A percentile compares a stretch with the other conserved stretches of the same genome.
Conservation (phyloP, 2,329 filamentous ascomycete genomes). For the Talaromyces sp. region DNA sequence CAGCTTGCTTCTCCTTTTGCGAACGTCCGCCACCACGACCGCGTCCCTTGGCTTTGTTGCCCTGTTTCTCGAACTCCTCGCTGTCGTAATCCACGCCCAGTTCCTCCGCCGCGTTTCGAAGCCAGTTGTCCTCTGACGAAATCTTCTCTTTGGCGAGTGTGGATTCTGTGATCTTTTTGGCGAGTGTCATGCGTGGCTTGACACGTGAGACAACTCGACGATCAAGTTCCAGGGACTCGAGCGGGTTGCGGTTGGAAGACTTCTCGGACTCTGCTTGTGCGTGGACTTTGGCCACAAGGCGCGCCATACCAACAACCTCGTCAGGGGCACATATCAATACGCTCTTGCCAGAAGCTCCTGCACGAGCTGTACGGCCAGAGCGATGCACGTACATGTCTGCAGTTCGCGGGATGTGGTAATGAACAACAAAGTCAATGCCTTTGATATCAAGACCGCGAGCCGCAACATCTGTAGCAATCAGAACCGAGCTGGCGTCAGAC, state of each 20-base stretch:
- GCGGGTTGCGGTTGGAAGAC: constrained; percentile 52
- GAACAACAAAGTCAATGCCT: constrained; percentile 79
- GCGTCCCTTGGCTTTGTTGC: constrained; percentile 59
- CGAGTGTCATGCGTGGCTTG: constrained; percentile 69
- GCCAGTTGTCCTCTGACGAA: constrained; percentile 76
- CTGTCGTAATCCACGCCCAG: constrained; percentile 90
- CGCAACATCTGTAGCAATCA: constrained; percentile 90
- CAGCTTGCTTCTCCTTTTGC: constrained; percentile 67
- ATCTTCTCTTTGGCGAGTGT: constrained; percentile 82
- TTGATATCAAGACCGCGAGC: constrained; percentile 91
- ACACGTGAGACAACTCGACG: constrained; percentile 70
- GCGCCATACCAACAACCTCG: constrained; percentile 77
- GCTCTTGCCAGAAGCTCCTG: constrained; percentile 69
- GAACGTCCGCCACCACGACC: constrained; percentile 71
- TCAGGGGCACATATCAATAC: constrained; percentile 87
- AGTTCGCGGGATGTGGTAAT: constrained; percentile 89
- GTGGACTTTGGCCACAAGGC: constrained; percentile 85
- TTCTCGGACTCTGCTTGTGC: constrained; percentile 50
- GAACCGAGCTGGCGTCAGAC: constrained; percentile 56
- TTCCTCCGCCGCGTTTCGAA: constrained; percentile 80
- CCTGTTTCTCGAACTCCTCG: constrained; percentile 69
- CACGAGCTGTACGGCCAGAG: constrained; percentile 88
- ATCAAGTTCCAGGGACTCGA: constrained; percentile 71
- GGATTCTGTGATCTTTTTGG: constrained; percentile 83
- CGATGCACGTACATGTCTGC: constrained; percentile 95